Base-by-base conservation (phyloP, 352 stramenopile genomes). In the Pythium plurisporium region DNA sequence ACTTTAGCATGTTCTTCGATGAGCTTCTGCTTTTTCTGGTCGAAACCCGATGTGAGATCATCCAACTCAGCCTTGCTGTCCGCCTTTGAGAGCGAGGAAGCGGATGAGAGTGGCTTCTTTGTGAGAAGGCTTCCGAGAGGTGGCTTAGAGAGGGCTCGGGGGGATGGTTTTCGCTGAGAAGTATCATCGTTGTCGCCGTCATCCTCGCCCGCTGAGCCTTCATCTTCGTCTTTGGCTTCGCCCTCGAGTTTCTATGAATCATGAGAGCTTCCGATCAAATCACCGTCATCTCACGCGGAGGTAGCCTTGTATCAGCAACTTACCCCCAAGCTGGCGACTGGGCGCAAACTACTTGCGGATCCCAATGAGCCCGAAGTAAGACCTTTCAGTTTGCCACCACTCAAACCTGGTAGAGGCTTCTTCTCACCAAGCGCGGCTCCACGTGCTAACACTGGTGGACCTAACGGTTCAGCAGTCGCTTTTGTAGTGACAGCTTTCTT, bases 381-480 rank as follows among this genome's bases (percentile, higher is more conserved):
- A 2, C 52, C 26, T 17, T 57, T 57, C 1, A 67, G 53, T 37
- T 65, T 68, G 29, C 51, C 37, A 8, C 52, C 37, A 15, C 76
- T 65, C 17, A 91, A 55, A 5, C 64, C 78, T 15, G 70, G 68
- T 2, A 92, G 72, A 3, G 82, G 78, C 42, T 92, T 91, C 65
- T 89, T 90, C 22, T 92, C 82, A 5, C 56, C 31, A 19, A 92
- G 48, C n/a, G 70, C 73, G 2, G 52, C 62, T 23, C 55, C 62
- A 3, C 71, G 78, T 6, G 63, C 68, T 4, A 86, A 38, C 8
- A 64, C 68, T n/a, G 74, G 66, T 7, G 75, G 63, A 17, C 67
- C 69, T 22, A 89, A 64, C 7, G 67, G 56, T 12, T 89, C 76
- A 2, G 55, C 27, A 11, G 47, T n/a, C 37, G 63, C 52, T 43